Percentiles rank a stretch among this genome's conserved stretches.
These are phyloP conservation scores for Cladobotryum mycophilum DNA, from an alignment of 2,329 filamentous ascomycete genomes.

Conservation along the genomic window DNA sequence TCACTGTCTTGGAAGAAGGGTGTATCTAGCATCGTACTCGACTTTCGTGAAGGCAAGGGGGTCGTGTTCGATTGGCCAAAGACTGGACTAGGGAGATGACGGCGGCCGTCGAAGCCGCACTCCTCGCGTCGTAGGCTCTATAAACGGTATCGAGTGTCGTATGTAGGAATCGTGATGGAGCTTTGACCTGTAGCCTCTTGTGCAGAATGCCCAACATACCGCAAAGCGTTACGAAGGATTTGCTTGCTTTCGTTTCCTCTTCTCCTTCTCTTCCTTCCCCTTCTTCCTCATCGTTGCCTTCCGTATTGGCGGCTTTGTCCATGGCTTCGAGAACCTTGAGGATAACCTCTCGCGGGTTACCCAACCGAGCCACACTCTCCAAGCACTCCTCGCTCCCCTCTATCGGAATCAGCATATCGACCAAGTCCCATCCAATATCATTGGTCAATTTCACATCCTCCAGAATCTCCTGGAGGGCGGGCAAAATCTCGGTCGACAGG, in stretches of 20 bases:
- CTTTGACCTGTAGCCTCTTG: conserved; percentile 67
- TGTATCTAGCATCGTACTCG: conserved; percentile 50
- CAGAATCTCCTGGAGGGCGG: conserved; percentile 60
- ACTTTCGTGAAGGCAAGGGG: conserved; percentile 55
- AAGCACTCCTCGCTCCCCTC: conserved; percentile 65
- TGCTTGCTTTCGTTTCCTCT: conserved; percentile 12
- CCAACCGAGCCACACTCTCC: conserved; percentile 66
- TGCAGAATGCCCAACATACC: conserved; percentile 69
- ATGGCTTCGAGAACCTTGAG: conserved; percentile 72
- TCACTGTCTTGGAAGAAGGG: conserved; percentile 47
- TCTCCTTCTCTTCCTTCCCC: background rate
- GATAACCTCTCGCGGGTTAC: conserved; percentile 76
- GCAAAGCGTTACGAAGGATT: conserved; percentile 62
- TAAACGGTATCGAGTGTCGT: conserved; percentile 69
- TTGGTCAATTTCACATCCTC: conserved; percentile 62
- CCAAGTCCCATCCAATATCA: conserved; percentile 79
- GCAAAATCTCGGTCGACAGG: conserved; percentile 59
- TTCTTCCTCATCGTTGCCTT: conserved; percentile 1
- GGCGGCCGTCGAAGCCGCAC: conserved; percentile 61
- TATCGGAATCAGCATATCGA: conserved; percentile 65
- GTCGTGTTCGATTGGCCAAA: conserved; percentile 60
- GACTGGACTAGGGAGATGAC: conserved; percentile 66
- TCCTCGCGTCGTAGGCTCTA: conserved; percentile 55
- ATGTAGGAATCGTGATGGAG: conserved; percentile 71
- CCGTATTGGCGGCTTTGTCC: conserved; percentile 40